Base-by-base conservation (phyloP, 148 eudicot genomes). In the Chenopodium formosanum region DNA sequence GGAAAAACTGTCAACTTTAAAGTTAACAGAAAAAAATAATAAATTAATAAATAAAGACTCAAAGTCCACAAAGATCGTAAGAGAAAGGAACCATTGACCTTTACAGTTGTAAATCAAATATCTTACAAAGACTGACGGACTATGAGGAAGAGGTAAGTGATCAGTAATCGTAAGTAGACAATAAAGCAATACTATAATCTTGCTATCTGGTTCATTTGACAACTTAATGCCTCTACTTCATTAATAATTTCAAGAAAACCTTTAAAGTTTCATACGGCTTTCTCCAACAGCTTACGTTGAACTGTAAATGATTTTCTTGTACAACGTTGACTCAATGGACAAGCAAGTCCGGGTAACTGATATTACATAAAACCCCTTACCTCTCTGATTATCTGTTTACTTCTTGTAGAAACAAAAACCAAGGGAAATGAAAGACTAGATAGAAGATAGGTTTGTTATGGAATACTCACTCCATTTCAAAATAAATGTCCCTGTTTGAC, bases 71-170 rank as follows among this genome's bases (percentile, higher is more conserved):
- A 50, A 50, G 53, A 50, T 50, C 14, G 53, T 50, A 50, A 50
- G 20, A 29, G 63, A 62, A 74, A 40, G 62, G n/a, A n/a, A 56
- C 62, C 76, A 79, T n/a, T 58, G 71, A 79, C 53, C 68, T 75
- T 52, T 66, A 66, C 4, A 29, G 63, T 81, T 74, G 14, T 31
- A 14, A 66, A 72, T 60, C 48, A 9, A 14, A 80, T 37, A 60
- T 62, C 77, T 72, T 37, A 72, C 50, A 37, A 23, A 47, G 23
- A 50, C 56, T 37, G 77, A 80, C 70, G 19, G 56, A 34, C 37
- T 80, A 70, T 80, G 46, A 31, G 3, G 34, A 1, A 27, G 63
- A 11, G 25, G 77, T 48, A 17, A 20, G 74, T 52, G 44, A 74
- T 74, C n/a, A 29, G 77, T 74, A 48, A 52, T 73, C 27, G 8